A percentile compares a stretch with the other conserved stretches of the same genome.
phyloP scores from a whole-genome alignment of 2,329 filamentous ascomycete genomes.

The Trematosphaeria pertusa region DNA sequence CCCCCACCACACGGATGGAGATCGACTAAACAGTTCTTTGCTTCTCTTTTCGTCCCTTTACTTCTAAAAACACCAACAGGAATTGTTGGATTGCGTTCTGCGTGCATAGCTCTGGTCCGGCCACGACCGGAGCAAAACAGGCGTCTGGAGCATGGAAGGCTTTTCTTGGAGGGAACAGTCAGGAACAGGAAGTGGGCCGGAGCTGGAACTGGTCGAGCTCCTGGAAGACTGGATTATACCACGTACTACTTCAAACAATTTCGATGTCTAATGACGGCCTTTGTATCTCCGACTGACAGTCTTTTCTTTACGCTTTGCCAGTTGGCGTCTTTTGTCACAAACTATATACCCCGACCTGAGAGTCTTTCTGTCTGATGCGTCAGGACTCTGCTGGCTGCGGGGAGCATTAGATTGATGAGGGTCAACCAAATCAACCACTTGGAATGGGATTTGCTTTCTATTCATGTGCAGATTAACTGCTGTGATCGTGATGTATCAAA shows the following conservation, averaged over 20 bases:
- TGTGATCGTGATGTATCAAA: too few relatives aligned
- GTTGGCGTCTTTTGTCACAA: neutral
- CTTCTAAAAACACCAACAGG: constrained; percentile 31
- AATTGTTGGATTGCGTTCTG: constrained; percentile 28
- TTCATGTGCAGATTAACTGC: too few relatives aligned
- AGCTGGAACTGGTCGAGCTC: constrained; percentile 4
- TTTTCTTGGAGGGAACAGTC: neutral
- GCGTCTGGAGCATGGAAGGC: constrained; percentile 30
- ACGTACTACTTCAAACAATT: constrained; percentile 3
- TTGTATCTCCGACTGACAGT: constrained; percentile 10
- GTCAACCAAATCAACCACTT: too few relatives aligned
- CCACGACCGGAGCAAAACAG: constrained; percentile 28
- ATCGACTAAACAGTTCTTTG: constrained; percentile 41
- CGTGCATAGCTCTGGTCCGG: constrained; percentile 36
- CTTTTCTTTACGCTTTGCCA: neutral
- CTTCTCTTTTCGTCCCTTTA: constrained; percentile 7
- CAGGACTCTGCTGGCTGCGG: too few relatives aligned
- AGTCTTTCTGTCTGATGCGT: constrained; percentile 3
- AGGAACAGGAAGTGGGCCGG: constrained; percentile 5
- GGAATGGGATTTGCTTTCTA: too few relatives aligned
- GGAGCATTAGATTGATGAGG: too few relatives aligned
- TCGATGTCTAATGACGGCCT: constrained; percentile 12
- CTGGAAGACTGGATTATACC: constrained; percentile 5
- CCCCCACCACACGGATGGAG: constrained; percentile 52
- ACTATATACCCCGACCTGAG: neutral